These are phyloP conservation scores for Talaromyces sp. DNA, from an alignment of 2,329 filamentous ascomycete species.

Conservation along the genomic window DNA sequence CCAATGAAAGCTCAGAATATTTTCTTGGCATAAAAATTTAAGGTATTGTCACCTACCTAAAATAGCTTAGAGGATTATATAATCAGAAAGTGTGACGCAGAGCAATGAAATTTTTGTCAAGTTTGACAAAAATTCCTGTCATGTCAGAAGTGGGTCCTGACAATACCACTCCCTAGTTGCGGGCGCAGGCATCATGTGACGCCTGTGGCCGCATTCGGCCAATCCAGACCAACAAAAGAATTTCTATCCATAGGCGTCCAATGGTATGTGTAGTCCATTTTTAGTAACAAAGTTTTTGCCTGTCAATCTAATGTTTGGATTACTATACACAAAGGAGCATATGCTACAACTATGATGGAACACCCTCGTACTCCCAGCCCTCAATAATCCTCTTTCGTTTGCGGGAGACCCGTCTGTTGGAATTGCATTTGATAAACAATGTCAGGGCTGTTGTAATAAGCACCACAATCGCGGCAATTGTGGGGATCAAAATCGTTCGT, in stretches of 20 bases:
- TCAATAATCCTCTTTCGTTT: constrained; percentile 45
- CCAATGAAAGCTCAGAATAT: too few species aligned
- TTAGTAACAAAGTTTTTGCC: not conserved
- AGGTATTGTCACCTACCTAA: too few species aligned
- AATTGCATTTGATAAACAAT: constrained; percentile 59
- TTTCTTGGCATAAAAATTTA: too few species aligned
- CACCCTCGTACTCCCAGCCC: constrained; percentile 64
- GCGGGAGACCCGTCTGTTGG: constrained; percentile 51
- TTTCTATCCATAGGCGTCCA: not conserved
- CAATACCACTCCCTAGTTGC: too few species aligned
- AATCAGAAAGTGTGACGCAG: too few species aligned
- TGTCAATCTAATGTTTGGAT: not conserved
- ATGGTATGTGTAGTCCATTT: not conserved
- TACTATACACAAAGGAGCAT: not conserved
- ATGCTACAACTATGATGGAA: constrained; percentile 42
- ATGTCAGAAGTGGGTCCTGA: too few species aligned
- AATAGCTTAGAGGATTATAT: too few species aligned
- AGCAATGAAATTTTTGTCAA: too few species aligned
- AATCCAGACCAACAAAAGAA: not conserved
- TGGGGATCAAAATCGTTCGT: constrained; percentile 53
- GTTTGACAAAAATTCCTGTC: too few species aligned
- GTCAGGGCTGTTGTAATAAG: constrained; percentile 56
- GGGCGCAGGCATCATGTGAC: constrained; percentile 10
- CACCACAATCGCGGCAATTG: constrained; percentile 57
- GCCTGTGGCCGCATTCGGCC: constrained; percentile 1